Evolutionary conservation across 1,284 basidiomycete species (phyloP).

Genomic region (Malassezia obtusa): DNA sequence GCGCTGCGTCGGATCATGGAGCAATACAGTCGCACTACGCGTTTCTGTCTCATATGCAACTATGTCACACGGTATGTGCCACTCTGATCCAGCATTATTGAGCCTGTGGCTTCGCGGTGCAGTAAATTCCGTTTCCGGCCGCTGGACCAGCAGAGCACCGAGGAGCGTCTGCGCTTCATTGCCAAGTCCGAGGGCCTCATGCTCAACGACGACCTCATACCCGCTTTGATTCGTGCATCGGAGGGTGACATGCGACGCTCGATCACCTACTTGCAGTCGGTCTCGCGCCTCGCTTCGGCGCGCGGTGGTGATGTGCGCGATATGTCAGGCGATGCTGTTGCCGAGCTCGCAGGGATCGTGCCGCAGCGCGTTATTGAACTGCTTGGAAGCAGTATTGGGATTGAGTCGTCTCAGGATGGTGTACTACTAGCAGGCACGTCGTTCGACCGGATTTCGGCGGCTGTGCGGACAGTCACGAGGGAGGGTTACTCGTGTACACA

Average conservation of each 20-base stretch:
- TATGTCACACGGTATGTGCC: slow-evolving; percentile 83
- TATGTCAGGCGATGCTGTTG: slow-evolving; percentile 54
- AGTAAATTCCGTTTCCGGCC: slow-evolving; percentile 98
- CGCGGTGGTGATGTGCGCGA: slow-evolving; percentile 22
- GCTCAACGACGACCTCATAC: slow-evolving; percentile 49
- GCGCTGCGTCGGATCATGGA: slow-evolving; percentile 97
- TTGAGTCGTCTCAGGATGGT: slow-evolving; percentile 53
- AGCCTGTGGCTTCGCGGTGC: slow-evolving; percentile 94
- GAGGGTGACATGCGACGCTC: slow-evolving; percentile 89
- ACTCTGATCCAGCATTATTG: slow-evolving; percentile 71
- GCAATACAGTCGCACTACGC: slow-evolving; percentile 86
- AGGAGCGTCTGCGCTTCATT: slow-evolving; percentile 68
- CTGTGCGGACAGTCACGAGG: slow-evolving; percentile 66
- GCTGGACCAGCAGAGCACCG: slow-evolving; percentile 68
- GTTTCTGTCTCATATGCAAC: slow-evolving; percentile 98
- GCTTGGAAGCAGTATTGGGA: slow-evolving; percentile 65
- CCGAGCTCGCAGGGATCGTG: slow-evolving; percentile 94
- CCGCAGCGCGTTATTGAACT: slow-evolving; percentile 63
- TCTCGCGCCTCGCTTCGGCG: slow-evolving; percentile 60
- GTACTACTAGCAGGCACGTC: slow-evolving; percentile 39
- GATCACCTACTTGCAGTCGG: slow-evolving; percentile 97
- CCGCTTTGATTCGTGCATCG: slow-evolving; percentile 67
- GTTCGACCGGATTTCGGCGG: slow-evolving; percentile 64
- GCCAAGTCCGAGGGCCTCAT: slow-evolving; percentile 56
- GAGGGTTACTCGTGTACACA: slow-evolving; percentile 90